Percentiles rank a stretch among this genome's conserved stretches.
Conservation (phyloP, 225 moss, liverwort and hornwort genomes). For the Marchantia paleacea region DNA sequence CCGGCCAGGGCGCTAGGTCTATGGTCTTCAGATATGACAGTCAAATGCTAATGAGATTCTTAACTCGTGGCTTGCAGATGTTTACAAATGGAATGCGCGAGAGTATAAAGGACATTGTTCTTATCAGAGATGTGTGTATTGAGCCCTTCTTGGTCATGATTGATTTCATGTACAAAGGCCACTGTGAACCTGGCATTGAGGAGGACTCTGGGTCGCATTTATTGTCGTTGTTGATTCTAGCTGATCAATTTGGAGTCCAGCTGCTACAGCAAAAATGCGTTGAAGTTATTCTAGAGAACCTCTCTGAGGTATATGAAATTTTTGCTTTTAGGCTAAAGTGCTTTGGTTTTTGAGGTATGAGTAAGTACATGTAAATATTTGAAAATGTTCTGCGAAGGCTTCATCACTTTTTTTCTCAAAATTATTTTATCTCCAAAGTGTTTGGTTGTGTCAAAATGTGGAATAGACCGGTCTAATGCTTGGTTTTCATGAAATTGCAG, state of each 20-base stretch:
- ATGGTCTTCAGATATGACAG: background rate
- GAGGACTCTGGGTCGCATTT: constrained; percentile 64
- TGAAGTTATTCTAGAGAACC: constrained; percentile 56
- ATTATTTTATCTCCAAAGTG: no score
- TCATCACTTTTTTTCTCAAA: background rate
- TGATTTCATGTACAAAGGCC: constrained; percentile 80
- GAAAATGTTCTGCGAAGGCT: background rate
- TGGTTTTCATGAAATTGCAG: constrained; percentile 38
- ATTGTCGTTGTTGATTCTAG: constrained; percentile 73
- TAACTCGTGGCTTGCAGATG: constrained; percentile 53
- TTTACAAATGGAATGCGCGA: constrained; percentile 98
- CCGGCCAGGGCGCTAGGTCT: background rate
- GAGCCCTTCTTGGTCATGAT: constrained; percentile 79
- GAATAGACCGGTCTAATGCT: background rate
- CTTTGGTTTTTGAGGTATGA: background rate
- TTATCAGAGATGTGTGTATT: constrained; percentile 60
- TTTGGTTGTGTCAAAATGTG: background rate
- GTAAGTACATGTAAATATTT: background rate
- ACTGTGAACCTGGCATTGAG: constrained; percentile 54
- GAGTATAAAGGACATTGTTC: constrained; percentile 60
- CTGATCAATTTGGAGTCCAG: constrained; percentile 81
- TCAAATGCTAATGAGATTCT: background rate
- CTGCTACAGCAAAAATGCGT: constrained; percentile 71
- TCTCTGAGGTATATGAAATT: constrained; percentile 61
- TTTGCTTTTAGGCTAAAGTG: background rate